Conservation (phyloP, 2,329 filamentous ascomycete species). For the Grosmannia serpens region DNA sequence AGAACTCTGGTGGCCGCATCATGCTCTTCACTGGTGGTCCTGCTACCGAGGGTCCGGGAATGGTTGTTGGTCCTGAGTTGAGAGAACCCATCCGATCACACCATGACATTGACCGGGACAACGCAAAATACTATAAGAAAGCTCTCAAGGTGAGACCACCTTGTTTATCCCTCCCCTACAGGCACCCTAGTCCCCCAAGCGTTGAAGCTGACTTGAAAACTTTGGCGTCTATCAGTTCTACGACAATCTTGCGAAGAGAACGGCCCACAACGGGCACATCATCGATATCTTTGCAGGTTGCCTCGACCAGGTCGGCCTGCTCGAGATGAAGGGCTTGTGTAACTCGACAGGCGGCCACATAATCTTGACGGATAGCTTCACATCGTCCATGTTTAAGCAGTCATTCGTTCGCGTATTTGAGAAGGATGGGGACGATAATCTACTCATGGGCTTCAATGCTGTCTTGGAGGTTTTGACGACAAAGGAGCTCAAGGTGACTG, state of each 20-base stretch:
- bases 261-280: slow-evolving; percentile 91
- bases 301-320: slow-evolving; percentile 87
- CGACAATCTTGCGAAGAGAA: slow-evolving; percentile 83
- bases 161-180: not conserved
- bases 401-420: slow-evolving; percentile 96
- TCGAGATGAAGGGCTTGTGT: slow-evolving; percentile 96
- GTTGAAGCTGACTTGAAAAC: not conserved
- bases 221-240: slow-evolving; percentile 55
- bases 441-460: slow-evolving; percentile 97
- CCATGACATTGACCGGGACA: slow-evolving; percentile 96
- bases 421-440: slow-evolving; percentile 87
- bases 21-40: slow-evolving; percentile 96
- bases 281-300: slow-evolving; percentile 97
- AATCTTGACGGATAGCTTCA: slow-evolving; percentile 97
- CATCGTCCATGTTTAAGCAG: slow-evolving; percentile 98
- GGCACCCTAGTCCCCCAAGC: not conserved
- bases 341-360: slow-evolving; percentile 97
- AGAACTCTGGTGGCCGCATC: slow-evolving; percentile 86
- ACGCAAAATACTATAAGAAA: slow-evolving; percentile 99
- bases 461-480: slow-evolving; percentile 92
- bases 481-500: slow-evolving; percentile 96
- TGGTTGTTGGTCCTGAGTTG: slow-evolving; percentile 91
- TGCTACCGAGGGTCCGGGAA: slow-evolving; percentile 89
- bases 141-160: slow-evolving; percentile 63
- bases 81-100: slow-evolving; percentile 95